Base-by-base conservation (phyloP, 2,329 filamentous ascomycete genomes). In the Alternaria solani region DNA sequence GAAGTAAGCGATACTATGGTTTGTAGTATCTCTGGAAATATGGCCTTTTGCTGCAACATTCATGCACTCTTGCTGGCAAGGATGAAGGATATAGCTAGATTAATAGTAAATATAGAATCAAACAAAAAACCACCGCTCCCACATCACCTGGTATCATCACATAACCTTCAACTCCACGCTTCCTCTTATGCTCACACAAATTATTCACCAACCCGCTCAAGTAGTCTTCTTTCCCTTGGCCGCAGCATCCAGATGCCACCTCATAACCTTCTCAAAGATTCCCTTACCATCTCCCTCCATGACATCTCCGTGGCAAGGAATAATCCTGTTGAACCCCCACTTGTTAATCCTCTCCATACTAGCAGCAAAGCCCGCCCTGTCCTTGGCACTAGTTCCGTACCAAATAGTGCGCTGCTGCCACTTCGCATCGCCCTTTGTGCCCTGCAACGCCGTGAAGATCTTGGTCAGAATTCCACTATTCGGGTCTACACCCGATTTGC, bases 301-400 rank as follows among this genome's bases (percentile, higher is more conserved):
- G 16, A 91, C 89, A 80, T 99, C 95, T 8, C 95, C 95, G 79
- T 99, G 95, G 77, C 94, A 98, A 0, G 94, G 93, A 61, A 99
- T 89, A 51, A 98, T 84, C 39, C 89, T 89, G 65, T 90, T 87
- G 75, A 97, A 97, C 59, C 94, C 90, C 94, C 94, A 99, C 55
- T 79, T 76, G 54, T 88, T 83, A 64, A 98, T 94, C 61, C 85
- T 84, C 67, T 79, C 81, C 41, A 93, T 81, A 68, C 90, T 93
- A 63, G 87, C 83, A 65, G 88, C 89, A 78, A 93, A 96, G 14
- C 87, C 88, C 5, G 79, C 66, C 30, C 91, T 83, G 78, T 97
- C 87, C 38, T 80, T 82, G 18, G 79, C 74, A 55, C 86, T 89
- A 30, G 88, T 78, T 1, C 84, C 81, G 78, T 97, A 94, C 94